Evolutionary conservation across 257 asterid genomes (phyloP).

Genomic region (Solanum phureja): DNA sequence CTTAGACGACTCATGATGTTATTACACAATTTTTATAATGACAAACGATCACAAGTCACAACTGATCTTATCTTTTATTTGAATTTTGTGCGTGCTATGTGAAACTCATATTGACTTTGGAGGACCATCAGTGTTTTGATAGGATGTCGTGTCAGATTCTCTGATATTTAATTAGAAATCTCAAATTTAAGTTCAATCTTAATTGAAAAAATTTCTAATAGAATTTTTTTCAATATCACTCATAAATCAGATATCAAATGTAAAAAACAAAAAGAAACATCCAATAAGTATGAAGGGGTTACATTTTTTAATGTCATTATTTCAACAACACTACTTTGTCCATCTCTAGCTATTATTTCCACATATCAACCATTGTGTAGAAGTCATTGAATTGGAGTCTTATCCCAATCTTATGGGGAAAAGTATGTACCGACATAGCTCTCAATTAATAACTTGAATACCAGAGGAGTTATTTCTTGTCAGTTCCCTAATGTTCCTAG

Average conservation of each 20-base stretch:
- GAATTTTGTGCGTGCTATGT: neutral
- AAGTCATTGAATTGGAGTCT: neutral
- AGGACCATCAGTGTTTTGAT: neutral
- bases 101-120: neutral
- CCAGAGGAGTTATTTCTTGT: neutral
- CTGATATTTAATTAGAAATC: neutral
- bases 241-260: neutral
- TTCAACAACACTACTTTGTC: neutral
- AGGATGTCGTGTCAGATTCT: accelerated
- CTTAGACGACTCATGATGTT: neutral
- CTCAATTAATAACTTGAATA: neutral
- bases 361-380: neutral
- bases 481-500: neutral
- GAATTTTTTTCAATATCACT: accelerated
- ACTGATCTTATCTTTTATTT: neutral
- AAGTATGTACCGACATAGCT: neutral
- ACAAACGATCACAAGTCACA: neutral
- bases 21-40: neutral
- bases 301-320: neutral
- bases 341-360: neutral
- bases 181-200: neutral
- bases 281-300: no score
- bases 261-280: neutral
- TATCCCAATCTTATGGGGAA: neutral
- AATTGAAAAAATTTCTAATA: neutral